These are phyloP conservation scores for Fulvia fulva DNA, from an alignment of 2,329 filamentous ascomycete species.

Conservation along the genomic window DNA sequence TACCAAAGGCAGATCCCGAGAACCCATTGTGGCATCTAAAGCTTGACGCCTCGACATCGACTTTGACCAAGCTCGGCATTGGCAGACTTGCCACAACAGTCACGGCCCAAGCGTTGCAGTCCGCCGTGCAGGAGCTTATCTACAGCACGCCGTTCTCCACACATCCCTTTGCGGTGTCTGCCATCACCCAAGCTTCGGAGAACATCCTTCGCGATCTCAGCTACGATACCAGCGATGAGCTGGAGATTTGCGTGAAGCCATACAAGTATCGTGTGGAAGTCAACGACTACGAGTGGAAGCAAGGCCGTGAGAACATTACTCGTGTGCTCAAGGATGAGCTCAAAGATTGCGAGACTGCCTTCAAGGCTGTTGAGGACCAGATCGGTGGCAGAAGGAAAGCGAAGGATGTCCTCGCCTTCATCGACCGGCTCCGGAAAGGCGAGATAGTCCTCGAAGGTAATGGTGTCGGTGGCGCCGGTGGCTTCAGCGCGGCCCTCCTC, in stretches of 20 bases:
- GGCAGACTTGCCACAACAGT: slow-evolving; percentile 89
- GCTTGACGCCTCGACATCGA: slow-evolving; percentile 84
- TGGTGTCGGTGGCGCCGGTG: slow-evolving; percentile 75
- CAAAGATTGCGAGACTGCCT: slow-evolving; percentile 73
- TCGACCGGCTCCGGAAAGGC: slow-evolving; percentile 84
- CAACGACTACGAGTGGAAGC: slow-evolving; percentile 81
- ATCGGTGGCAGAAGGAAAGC: slow-evolving; percentile 82
- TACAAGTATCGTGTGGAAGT: slow-evolving; percentile 98
- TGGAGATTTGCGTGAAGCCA: slow-evolving; percentile 98
- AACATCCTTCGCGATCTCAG: slow-evolving; percentile 90
- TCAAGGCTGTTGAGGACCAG: slow-evolving; percentile 68
- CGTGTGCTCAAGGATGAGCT: slow-evolving; percentile 83
- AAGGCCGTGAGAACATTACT: slow-evolving; percentile 77
- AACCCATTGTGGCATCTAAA: slow-evolving; percentile 91
- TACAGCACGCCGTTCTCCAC: slow-evolving; percentile 76
- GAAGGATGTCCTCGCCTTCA: slow-evolving; percentile 82
- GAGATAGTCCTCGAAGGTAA: slow-evolving; percentile 83
- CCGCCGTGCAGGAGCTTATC: slow-evolving; percentile 75
- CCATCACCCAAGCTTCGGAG: slow-evolving; percentile 84
- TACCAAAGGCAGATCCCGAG: slow-evolving; percentile 80
- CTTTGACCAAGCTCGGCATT: slow-evolving; percentile 89
- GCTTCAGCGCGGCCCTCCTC: slow-evolving; percentile 86
- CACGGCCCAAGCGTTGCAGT: slow-evolving; percentile 81
- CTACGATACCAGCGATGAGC: slow-evolving; percentile 94
- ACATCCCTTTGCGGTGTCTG: slow-evolving; percentile 87